Conservation (phyloP, 2,329 filamentous ascomycete genomes). For the Dichotomopilus funicola region DNA sequence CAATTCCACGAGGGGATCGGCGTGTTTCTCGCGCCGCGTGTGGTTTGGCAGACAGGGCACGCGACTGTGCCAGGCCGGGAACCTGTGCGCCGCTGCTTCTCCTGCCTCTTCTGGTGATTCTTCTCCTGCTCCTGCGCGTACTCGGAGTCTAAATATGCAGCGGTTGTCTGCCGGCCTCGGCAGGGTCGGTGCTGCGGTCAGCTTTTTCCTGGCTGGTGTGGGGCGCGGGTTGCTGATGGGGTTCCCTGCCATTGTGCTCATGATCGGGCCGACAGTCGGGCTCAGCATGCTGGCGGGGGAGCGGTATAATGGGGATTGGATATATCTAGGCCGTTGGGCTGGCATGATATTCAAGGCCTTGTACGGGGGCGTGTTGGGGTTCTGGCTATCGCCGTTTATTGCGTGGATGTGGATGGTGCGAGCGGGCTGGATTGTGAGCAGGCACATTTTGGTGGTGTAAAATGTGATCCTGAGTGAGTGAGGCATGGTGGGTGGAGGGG, state of each 20-base stretch:
- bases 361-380: slow-evolving; percentile 39
- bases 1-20: neutral
- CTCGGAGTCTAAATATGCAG: neutral
- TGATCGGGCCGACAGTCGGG: slow-evolving; percentile 40
- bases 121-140: neutral
- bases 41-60: neutral
- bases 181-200: slow-evolving; percentile 27
- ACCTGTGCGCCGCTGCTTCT: neutral
- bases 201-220: slow-evolving; percentile 32
- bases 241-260: slow-evolving; percentile 34
- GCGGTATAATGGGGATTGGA: slow-evolving; percentile 36
- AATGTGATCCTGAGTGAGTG: neutral
- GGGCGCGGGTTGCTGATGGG: slow-evolving; percentile 32
- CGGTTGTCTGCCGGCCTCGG: no score
- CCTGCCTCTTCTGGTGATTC: neutral
- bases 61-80: slow-evolving; percentile 19
- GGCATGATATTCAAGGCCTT: slow-evolving; percentile 46
- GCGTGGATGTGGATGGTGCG: slow-evolving; percentile 45
- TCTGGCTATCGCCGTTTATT: slow-evolving; percentile 43
- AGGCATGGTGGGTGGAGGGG: neutral
- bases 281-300: slow-evolving; percentile 36
- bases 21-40: no score
- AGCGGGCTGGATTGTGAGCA: slow-evolving; percentile 38
- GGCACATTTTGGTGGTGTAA: neutral
- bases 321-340: slow-evolving; percentile 37